phyloP scores from a whole-genome alignment of 73 alveolate species.

The Tetrahymena malaccensis region DNA sequence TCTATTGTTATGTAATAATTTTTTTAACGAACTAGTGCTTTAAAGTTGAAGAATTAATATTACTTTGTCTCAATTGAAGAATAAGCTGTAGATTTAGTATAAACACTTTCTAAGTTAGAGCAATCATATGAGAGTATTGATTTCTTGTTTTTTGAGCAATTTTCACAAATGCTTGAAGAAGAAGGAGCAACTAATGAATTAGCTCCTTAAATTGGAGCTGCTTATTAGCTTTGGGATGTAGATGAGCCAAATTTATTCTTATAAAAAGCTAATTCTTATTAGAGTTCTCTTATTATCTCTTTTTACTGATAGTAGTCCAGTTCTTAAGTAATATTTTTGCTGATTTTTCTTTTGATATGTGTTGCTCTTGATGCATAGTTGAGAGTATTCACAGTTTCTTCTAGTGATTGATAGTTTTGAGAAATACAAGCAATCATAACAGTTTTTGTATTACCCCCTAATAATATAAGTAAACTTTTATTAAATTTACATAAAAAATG shows the following conservation, averaged over 20 bases:
- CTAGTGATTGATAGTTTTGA: slow-evolving; percentile 67
- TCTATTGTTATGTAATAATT: neutral
- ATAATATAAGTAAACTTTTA: neutral
- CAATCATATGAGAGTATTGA: neutral
- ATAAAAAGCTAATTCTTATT: neutral
- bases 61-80: neutral
- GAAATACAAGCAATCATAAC: slow-evolving; percentile 89
- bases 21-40: neutral
- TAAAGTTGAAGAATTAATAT: neutral
- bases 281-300: neutral
- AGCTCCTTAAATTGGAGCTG: neutral
- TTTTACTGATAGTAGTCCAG: neutral
- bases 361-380: slow-evolving; percentile 93
- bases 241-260: neutral
- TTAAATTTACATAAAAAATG: too few species aligned
- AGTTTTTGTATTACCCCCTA: slow-evolving; percentile 93
- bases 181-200: neutral
- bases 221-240: neutral
- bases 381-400: slow-evolving; percentile 84
- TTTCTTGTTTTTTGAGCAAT: neutral
- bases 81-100: neutral
- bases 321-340: slow-evolving; percentile 55
- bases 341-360: slow-evolving; percentile 80
- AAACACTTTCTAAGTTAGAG: neutral
- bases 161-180: neutral